Evolutionary conservation across 176 grass and related monocot genomes (phyloP), one percentile per base, ranked within the genome.

Genomic region (Carex pumila): DNA sequence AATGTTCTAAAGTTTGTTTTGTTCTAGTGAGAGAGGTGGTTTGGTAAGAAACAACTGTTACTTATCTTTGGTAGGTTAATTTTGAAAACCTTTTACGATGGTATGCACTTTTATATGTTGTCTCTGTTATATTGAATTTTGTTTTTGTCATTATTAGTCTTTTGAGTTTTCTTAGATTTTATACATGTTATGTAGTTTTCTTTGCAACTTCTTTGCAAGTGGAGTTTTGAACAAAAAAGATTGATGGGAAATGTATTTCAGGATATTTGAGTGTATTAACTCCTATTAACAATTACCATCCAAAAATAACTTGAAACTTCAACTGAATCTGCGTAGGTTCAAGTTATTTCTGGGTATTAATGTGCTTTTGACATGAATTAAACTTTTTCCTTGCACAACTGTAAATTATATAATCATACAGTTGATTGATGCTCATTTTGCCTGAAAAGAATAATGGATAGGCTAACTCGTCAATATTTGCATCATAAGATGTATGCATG

Each of bases 51-150:
- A 56, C 52, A 78, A 13, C 17, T 57, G 19, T 77, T 57, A 6
- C 22, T 31, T 8, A 14, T 34, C 65, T 54, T 52, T 54, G 45
- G 22, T 75, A 71, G 68, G 68, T 41, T 41, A 47, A 21, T 71
- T 45, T 45, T 71, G 39, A 71, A 11, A 70, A 19, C 39, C 17
- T 71, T 71, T 71, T 45, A 71, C 31, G 61, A 65, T 31, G 61
- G 3, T 30, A 65, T 65, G 61, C 61, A 65, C 61, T 65, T 65
- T 31, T 65, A 63, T 30, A 63, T 63, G 25, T 31, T 22, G 11
- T 65, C 22, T 65, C 22, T 65, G 61, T 65, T 65, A 65, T 65
- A 65, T 65, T 65, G 61, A 65, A 65, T 65, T 65, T 65, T 65
- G 61, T 65, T 25, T 5, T 5, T 65, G 61, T 12, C 25, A 65